Conservation (phyloP, 495 filamentous ascomycete species). For the Aspergillus cavernicola region DNA sequence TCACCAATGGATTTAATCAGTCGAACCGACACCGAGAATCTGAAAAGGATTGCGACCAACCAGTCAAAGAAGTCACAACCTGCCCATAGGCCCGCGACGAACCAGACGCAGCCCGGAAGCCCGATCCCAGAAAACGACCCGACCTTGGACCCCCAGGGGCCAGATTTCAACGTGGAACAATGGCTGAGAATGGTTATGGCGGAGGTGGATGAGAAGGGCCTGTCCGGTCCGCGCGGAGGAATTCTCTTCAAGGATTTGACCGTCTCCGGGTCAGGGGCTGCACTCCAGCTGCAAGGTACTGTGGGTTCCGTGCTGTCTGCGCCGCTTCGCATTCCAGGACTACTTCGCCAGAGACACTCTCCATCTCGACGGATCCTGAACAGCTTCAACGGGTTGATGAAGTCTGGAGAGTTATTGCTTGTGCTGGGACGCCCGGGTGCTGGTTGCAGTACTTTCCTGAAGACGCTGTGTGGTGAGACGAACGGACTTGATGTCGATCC, state of each 20-base stretch:
- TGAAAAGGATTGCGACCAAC: no score
- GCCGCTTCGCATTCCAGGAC: background rate
- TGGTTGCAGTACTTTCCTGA: constrained; percentile 3
- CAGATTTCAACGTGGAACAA: background rate
- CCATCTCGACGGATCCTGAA: background rate
- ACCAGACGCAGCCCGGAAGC: no score
- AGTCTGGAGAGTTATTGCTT: constrained; percentile 3
- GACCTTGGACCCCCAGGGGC: background rate
- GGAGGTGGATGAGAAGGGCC: background rate
- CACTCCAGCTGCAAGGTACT: background rate
- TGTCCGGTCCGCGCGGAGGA: background rate
- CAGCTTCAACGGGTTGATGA: background rate
- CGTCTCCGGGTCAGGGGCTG: background rate
- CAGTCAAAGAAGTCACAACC: no score
- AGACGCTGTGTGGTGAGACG: background rate
- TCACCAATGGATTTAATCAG: no score
- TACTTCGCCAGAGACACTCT: background rate
- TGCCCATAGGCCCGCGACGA: no score
- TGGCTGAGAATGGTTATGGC: background rate
- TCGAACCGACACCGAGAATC: no score
- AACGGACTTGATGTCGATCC: background rate
- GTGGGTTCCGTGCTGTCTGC: background rate
- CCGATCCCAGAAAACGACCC: no score
- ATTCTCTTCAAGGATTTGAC: background rate
- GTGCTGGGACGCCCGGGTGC: constrained; percentile 9